Evolutionary conservation across 352 stramenopile genomes (phyloP).

Genomic region (Vaucheria bursata): DNA sequence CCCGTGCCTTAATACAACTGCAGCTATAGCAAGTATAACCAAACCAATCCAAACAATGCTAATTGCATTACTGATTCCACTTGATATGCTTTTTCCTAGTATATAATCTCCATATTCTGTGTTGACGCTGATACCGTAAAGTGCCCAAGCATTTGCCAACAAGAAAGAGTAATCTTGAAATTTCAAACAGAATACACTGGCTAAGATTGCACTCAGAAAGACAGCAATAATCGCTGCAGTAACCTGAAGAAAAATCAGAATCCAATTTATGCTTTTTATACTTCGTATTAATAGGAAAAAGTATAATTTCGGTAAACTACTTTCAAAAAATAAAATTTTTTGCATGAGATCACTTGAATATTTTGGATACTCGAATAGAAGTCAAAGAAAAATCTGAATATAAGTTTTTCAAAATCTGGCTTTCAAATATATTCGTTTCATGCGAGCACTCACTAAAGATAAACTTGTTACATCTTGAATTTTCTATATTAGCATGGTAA

Average conservation of each 20-base stretch:
- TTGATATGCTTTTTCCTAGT: neutral
- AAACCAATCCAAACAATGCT: neutral
- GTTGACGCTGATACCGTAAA: neutral
- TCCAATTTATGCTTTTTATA: neutral
- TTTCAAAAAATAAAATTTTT: too few species aligned
- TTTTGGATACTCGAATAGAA: neutral
- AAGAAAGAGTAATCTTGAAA: neutral
- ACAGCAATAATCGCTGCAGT: constrained; percentile 1
- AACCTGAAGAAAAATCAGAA: neutral
- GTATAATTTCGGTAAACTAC: too few species aligned
- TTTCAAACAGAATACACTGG: neutral
- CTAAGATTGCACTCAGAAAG: neutral
- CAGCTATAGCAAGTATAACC: neutral
- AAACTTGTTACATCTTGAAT: neutral
- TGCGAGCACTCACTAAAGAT: too few species aligned
- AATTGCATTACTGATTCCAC: neutral
- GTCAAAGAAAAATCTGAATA: neutral
- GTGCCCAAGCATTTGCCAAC: neutral
- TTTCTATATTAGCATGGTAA: neutral
- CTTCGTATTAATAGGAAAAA: neutral
- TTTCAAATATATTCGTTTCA: neutral
- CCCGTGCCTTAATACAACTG: neutral
- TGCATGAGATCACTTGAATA: too few species aligned
- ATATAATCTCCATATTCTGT: neutral
- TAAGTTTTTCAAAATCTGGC: neutral